Evolutionary conservation across 176 grass and related monocot genomes (phyloP), one percentile per base, ranked within the genome.

Genomic region (Rhipidocladum racemiflorum): DNA sequence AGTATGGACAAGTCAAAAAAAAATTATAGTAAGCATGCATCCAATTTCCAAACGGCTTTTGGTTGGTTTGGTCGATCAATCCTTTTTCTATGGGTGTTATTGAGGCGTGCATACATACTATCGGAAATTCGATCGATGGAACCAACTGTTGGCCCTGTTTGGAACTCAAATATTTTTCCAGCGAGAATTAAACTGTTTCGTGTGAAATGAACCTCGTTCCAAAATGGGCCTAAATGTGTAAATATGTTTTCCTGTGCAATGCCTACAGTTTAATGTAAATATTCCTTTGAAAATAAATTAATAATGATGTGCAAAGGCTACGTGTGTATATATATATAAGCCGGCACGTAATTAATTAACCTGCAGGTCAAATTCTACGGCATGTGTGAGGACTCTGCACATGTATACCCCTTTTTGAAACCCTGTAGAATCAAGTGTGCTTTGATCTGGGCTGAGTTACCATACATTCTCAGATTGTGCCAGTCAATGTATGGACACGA

Each of bases 331-430:
- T 51, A 38, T 36, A 74, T 36, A 13, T 34, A 50, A 50, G 3
- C n/a, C 24, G 11, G 24, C 12, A 4, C 12, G 1, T 17, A 24
- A 24, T 72, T 59, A 40, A 20, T 60, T 9, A 18, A 61, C 16
- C 36, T 18, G 15, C 3, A 76, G 38, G 55, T 61, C 55, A 61
- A n/a, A 64, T 72, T 83, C 81, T 70, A 75, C 36, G 23, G 15
- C 64, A 77, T 30, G 48, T 17, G 25, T 16, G 18, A 49, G 20
- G 61, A 61, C 50, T 69, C 25, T n/a, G n/a, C n/a, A n/a, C n/a
- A n/a, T n/a, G n/a, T n/a, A n/a, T n/a, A n/a, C n/a, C n/a, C n/a
- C n/a, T n/a, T n/a, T n/a, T n/a, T n/a, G n/a, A n/a, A n/a, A n/a
- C n/a, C n/a, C n/a, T n/a, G n/a, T n/a, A n/a, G n/a, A n/a, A n/a